Conservation (phyloP, 1,284 basidiomycete species). For the Bondarzewia mesenterica region DNA sequence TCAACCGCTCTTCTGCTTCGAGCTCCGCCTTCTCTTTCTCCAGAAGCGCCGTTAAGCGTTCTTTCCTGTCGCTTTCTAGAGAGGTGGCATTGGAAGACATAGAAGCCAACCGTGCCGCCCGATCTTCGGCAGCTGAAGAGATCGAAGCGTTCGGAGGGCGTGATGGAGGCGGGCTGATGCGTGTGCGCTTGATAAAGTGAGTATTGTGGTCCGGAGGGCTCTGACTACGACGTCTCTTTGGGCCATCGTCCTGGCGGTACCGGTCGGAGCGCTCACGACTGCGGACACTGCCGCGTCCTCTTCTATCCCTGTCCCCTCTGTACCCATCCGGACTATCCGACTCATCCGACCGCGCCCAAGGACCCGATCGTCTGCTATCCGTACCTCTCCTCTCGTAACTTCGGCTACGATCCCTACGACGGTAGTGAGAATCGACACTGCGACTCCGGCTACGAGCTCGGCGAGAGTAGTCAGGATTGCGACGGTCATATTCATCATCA, state of each 20-base stretch:
- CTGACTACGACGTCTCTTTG: constrained; percentile 36
- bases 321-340: constrained; percentile 8
- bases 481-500: constrained; percentile 16
- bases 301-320: constrained; percentile 15
- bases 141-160: constrained; percentile 15
- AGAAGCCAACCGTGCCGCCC: constrained; percentile 77
- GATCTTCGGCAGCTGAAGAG: constrained; percentile 36
- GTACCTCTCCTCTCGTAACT: constrained; percentile 10
- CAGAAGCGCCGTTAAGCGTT: constrained; percentile 52
- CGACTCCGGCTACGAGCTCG: constrained; percentile 14
- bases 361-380: constrained; percentile 4
- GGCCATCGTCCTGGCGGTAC: constrained; percentile 17
- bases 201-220: constrained; percentile 21
- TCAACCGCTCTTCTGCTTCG: constrained; percentile 52
- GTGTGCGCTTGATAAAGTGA: constrained; percentile 29
- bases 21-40: constrained; percentile 68
- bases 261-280: constrained; percentile 15
- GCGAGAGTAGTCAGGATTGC: constrained; percentile 14
- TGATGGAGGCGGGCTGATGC: constrained; percentile 29
- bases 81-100: constrained; percentile 71
- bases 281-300: constrained; percentile 19
- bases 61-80: constrained; percentile 61
- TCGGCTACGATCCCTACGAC: constrained; percentile 10
- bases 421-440: constrained; percentile 17
- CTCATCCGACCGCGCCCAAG: constrained; percentile 14